Base-by-base conservation (phyloP, 108 stramenopile genomes). In the Skeletonema menzelii region DNA sequence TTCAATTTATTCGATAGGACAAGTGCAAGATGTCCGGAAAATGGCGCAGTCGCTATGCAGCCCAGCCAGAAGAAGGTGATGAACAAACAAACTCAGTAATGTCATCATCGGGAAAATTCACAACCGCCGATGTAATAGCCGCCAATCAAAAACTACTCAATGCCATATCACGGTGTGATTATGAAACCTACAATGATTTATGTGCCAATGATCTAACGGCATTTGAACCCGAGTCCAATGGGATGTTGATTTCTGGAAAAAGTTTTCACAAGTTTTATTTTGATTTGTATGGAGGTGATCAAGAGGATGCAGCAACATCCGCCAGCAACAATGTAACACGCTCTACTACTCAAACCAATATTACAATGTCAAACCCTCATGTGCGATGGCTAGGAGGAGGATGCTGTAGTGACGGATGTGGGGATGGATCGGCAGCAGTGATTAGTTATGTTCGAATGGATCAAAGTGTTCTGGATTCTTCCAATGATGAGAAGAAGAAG, bases 241-340 rank as follows among this genome's bases (percentile, higher is more conserved):
- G 71, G n/a, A 30, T 73, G 10, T 15, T 77, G 8, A 76, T 82
- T 11, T 27, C 22, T 27, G 80, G 80, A 38, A 53, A 55, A 32
- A 46, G 32, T 4, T 82, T 82, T 56, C 80, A 82, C 65, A 77
- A 79, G 60, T 77, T 72, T 47, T 82, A 82, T 44, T 82, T 82
- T 46, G 80, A 82, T 17, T 24, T 82, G 17, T 57, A 24, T 22
- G 12, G 24, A 5, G 63, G 10, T 19, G 27, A 19, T 28, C 27
- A 4, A 3, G 30, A 30, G 3, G 30, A 30, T 11, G 19, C 5
- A 47, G 17, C 46, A 53, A 22, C 49, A 20, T 10, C 19, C 1
- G 0, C 8, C 49, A 17, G 24, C 15, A 53, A 15, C 3, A 10
- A 8, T 8, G 49, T 15, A 49, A 14, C 40, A 42, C 40, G 24